These are phyloP conservation scores for Pleurotus tuber-regium DNA, from an alignment of 768 basidiomycete species.

Conservation along the genomic window DNA sequence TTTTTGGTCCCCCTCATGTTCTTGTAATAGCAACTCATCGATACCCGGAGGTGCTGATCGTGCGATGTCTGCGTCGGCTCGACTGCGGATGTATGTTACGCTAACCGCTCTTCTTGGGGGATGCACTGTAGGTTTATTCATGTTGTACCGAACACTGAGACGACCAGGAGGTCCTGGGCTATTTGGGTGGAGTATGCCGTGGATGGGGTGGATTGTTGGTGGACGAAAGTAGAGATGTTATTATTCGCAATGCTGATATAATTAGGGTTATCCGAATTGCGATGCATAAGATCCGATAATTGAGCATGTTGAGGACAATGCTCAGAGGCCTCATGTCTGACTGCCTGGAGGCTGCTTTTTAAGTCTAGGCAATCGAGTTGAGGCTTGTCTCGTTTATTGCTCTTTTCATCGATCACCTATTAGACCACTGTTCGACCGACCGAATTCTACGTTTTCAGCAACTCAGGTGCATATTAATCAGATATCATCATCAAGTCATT, in stretches of 20 bases:
- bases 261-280: background rate
- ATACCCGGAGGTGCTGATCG: conserved; percentile 87
- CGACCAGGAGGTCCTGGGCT: conserved; percentile 50
- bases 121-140: conserved; percentile 65
- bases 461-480: background rate
- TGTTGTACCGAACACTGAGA: conserved; percentile 67
- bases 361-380: background rate
- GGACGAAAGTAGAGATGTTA: conserved; percentile 17
- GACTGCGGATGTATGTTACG: conserved; percentile 70
- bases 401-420: conserved; percentile 3
- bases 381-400: background rate
- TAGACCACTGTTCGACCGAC: background rate
- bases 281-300: conserved; percentile 7
- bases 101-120: conserved; percentile 74
- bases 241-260: background rate
- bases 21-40: conserved; percentile 45
- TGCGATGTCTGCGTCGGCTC: conserved; percentile 64
- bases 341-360: conserved; percentile 4
- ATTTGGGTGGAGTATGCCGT: conserved; percentile 55
- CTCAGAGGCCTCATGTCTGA: conserved; percentile 6
- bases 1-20: conserved; percentile 11
- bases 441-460: background rate
- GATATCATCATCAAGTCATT: conserved; percentile 1
- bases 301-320: background rate
- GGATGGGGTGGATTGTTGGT: conserved; percentile 68